phyloP scores from a whole-genome alignment of 176 grass and related monocot species.

The Puya raimondii region DNA sequence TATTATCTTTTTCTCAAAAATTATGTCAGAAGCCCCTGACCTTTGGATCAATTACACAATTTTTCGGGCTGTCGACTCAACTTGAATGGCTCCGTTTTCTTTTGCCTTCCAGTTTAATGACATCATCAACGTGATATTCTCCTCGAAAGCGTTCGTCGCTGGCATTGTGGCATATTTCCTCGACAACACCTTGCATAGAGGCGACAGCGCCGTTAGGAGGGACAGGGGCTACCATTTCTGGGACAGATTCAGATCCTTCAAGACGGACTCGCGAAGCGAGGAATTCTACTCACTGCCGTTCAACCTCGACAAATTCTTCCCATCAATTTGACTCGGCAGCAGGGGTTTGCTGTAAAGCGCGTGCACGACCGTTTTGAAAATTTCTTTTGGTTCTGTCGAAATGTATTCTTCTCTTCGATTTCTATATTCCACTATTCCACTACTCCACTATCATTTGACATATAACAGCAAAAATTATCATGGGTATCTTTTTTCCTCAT shows the following conservation, averaged over 20 bases:
- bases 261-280: conserved; percentile 65
- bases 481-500: not conserved
- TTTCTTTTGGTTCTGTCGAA: not conserved
- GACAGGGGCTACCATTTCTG: conserved; percentile 84
- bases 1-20: not conserved
- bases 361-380: not conserved
- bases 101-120: conserved; percentile 68
- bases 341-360: not conserved
- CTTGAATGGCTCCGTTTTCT: not conserved
- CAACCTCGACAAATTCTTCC: conserved; percentile 90
- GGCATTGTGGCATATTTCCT: conserved; percentile 55
- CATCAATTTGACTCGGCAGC: conserved; percentile 44
- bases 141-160: conserved; percentile 71
- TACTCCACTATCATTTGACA: not conserved
- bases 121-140: conserved; percentile 87
- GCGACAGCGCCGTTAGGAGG: conserved; percentile 26
- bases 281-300: conserved; percentile 90
- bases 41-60: no score
- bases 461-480: not conserved
- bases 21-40: not conserved
- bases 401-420: not conserved
- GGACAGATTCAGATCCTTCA: conserved; percentile 81
- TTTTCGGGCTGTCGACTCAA: no score
- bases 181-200: conserved; percentile 69
- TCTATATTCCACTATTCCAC: not conserved